These are phyloP conservation scores for Vanrija pseudolonga DNA, from an alignment of 1,284 basidiomycete species.

Conservation along the genomic window DNA sequence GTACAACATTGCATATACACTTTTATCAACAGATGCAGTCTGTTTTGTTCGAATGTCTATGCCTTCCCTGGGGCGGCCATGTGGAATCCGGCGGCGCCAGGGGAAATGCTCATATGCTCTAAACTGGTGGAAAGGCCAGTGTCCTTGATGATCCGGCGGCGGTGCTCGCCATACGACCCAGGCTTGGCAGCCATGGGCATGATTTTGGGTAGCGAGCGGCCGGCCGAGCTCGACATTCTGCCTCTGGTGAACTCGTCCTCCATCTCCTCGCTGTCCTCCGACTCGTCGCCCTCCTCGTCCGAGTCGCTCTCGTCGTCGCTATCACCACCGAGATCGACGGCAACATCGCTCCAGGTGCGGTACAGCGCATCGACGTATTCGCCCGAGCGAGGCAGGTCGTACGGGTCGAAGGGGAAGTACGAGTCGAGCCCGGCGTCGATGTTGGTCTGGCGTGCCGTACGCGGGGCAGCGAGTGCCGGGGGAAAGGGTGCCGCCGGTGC, in stretches of 20 bases:
- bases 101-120: conserved; percentile 46
- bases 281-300: conserved; percentile 54
- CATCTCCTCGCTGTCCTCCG: conserved; percentile 42
- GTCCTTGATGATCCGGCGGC: conserved; percentile 19
- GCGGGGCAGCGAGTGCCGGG: conserved; percentile 20
- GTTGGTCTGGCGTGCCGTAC: conserved; percentile 40
- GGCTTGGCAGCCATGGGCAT: conserved; percentile 8
- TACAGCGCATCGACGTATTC: conserved; percentile 54
- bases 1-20: conserved; percentile 11
- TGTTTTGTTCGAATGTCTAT: neutral
- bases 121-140: conserved; percentile 35
- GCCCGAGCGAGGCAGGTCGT: conserved; percentile 66
- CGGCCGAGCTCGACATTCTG: neutral
- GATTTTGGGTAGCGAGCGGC: neutral
- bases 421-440: conserved; percentile 74
- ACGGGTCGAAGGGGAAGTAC: conserved; percentile 99
- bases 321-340: conserved; percentile 43
- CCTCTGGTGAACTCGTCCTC: neutral
- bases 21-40: neutral
- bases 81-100: conserved; percentile 1
- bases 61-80: neutral
- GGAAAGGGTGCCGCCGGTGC: conserved; percentile 3
- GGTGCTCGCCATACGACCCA: conserved; percentile 10
- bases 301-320: conserved; percentile 41
- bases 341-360: conserved; percentile 56